Evolutionary conservation across 495 filamentous ascomycete species (phyloP).

Genomic region (Pyrenula massariospora): DNA sequence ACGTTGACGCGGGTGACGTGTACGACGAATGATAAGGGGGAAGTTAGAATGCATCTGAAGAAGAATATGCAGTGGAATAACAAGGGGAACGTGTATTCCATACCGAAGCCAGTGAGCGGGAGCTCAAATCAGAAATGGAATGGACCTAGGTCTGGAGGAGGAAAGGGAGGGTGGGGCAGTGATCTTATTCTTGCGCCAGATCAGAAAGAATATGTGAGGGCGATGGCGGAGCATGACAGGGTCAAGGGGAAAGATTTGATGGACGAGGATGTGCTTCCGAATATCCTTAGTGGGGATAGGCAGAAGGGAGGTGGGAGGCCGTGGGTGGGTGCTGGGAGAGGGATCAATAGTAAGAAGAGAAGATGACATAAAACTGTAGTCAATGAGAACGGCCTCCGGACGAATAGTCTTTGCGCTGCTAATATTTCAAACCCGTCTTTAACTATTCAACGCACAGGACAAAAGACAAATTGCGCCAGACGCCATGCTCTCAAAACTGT

Average conservation of each 20-base stretch:
- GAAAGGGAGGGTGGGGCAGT: conserved; percentile 77
- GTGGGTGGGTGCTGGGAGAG: conserved; percentile 74
- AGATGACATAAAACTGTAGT: not conserved
- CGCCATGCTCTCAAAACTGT: not conserved
- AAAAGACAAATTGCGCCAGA: too few species aligned
- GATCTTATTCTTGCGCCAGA: conserved; percentile 82
- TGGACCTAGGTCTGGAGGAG: conserved; percentile 49
- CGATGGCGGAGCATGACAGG: conserved; percentile 48
- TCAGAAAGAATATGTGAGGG: conserved; percentile 80
- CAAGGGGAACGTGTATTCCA: conserved; percentile 74
- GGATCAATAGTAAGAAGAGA: conserved; percentile 70
- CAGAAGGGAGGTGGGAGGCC: conserved; percentile 49
- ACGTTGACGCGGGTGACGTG: conserved; percentile 80
- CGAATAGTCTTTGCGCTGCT: not conserved
- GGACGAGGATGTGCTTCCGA: conserved; percentile 88
- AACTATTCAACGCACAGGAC: too few species aligned
- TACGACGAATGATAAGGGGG: conserved; percentile 65
- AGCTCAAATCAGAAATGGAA: conserved; percentile 61
- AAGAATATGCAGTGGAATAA: conserved; percentile 95
- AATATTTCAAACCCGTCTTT: too few species aligned
- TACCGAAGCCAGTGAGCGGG: conserved; percentile 83
- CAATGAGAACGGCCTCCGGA: not conserved
- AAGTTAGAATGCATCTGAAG: conserved; percentile 82
- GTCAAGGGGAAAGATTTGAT: conserved; percentile 70
- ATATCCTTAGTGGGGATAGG: conserved; percentile 72